Percentiles rank a stretch among this genome's conserved stretches.
These are phyloP conservation scores for Madurella fahalii DNA, from an alignment of 2,329 filamentous ascomycete species.

Conservation along the genomic window DNA sequence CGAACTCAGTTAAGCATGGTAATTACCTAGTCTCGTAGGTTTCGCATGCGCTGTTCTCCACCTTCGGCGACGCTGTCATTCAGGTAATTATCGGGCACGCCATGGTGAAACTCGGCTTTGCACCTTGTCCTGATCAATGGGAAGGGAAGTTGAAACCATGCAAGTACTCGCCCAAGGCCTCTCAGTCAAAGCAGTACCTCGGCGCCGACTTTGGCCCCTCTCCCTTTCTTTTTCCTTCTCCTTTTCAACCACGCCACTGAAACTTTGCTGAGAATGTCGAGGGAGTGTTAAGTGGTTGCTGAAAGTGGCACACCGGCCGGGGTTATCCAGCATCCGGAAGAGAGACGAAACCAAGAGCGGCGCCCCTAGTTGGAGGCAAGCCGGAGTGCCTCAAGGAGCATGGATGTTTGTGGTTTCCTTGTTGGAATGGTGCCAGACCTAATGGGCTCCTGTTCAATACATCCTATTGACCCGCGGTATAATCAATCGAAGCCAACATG, in stretches of 20 bases:
- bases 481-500: too few relatives aligned
- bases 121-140: slow-evolving; percentile 60
- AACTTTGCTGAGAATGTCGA: slow-evolving; percentile 66
- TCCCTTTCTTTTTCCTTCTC: slow-evolving; percentile 38
- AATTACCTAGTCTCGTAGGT: slow-evolving; percentile 24
- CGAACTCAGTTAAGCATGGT: too few relatives aligned
- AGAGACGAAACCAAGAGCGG: slow-evolving; percentile 56
- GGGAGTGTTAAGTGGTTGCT: neutral
- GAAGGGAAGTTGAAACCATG: slow-evolving; percentile 65
- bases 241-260: slow-evolving; percentile 73
- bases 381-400: too few relatives aligned
- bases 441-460: too few relatives aligned
- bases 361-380: too few relatives aligned
- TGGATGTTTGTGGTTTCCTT: too few relatives aligned
- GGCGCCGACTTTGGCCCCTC: slow-evolving; percentile 12
- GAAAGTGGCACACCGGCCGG: slow-evolving; percentile 48
- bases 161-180: slow-evolving; percentile 64
- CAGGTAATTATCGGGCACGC: slow-evolving; percentile 47
- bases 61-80: slow-evolving; percentile 64
- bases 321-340: slow-evolving; percentile 62
- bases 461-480: too few relatives aligned
- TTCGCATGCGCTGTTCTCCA: slow-evolving; percentile 52
- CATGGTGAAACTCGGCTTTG: slow-evolving; percentile 60
- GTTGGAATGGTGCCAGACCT: too few relatives aligned
- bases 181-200: slow-evolving; percentile 67